Base-by-base conservation (phyloP, 139 green algal genomes). In the Chlamydomonas incerta region DNA sequence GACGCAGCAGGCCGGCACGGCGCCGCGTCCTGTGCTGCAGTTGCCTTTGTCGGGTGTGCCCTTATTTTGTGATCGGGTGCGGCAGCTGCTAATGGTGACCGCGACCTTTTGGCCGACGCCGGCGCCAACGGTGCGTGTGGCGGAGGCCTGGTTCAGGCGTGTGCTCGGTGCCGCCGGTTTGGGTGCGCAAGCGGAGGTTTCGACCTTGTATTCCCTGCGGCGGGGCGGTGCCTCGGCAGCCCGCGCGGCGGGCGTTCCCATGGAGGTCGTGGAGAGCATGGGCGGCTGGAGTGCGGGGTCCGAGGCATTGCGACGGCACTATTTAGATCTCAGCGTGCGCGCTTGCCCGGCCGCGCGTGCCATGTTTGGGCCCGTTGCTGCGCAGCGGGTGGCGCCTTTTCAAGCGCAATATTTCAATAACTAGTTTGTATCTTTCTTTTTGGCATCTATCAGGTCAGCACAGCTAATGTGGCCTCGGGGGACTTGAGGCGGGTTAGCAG, bases 151-250 rank as follows among this genome's bases (percentile, higher is more conserved):
- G 35, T 82, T 82, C 37, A 10, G 26, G 3, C 15, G 41, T 10
- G 75, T 72, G 21, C 24, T 82, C 0, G 2, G 6, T 24, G 34
- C 35, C 2, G 60, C 23, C 50, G 26, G 58, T 2, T 29, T 72
- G 8, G 4, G 17, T 2, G 35, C 37, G 1, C 33, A 63, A 10
- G 10, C 9, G 10, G 50, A 10, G 4, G 24, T 72, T 13, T 37
- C 62, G 13, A 82, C 58, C 8, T 52, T 82, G 6, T 72, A 82
- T 41, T 72, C 60, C 28, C 24, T 72, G 35, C 35, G 75, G 24
- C 29, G 74, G 21, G 74, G 74, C 57, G 74, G 74, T 34, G 74
- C 74, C 0, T 80, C 72, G 4, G 72, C 72, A 29, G 72, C 72
- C 3, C 72, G 47, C 1, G 72, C 72, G 4, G 72, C 31, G 14